Evolutionary conservation across 2,329 filamentous ascomycete species (phyloP), one percentile per base, ranked within the genome.

Genomic region (Eutypa lata): DNA sequence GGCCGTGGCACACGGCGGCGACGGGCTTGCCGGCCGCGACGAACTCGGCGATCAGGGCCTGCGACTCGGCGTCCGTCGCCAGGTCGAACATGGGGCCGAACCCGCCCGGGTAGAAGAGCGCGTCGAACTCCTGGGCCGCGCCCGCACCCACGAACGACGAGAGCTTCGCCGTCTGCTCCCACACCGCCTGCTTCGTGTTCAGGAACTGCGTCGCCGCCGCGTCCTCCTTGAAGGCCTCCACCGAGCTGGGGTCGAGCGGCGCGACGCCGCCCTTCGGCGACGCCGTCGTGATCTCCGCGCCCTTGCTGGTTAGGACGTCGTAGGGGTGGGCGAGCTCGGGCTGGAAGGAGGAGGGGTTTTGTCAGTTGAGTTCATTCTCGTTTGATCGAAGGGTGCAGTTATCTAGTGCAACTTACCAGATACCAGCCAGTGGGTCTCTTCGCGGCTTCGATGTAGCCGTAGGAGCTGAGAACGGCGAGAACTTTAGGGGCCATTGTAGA

Each of bases 381-480:
- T n/a, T n/a, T n/a, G n/a, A n/a, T n/a, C n/a, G n/a, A n/a, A n/a
- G n/a, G n/a, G n/a, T n/a, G n/a, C n/a, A n/a, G n/a, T n/a, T n/a
- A n/a, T n/a, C n/a, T n/a, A n/a, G n/a, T n/a, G 26, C 26, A 42
- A 56, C 73, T 47, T 73, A 86, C 83, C 62, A 90, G 73, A 65
- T 83, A 90, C 87, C 87, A 90, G 58, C 88, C 88, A 0, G 87
- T 89, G 10, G 79, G 78, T 62, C 74, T 73, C 63, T 75, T 75
- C 44, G 76, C 74, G 60, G 72, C 66, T 61, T 73, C 73, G 47
- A 83, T 76, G 68, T 73, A 70, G 65, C 67, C 70, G 67, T 81
- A 77, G 55, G 86, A 90, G 58, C 84, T 88, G 56, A 90, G 81
- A 53, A 91, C 82, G 68, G 90, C 73, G 73, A 91, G 86, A 58